Evolutionary conservation across 768 basidiomycete genomes (phyloP), one percentile per base, ranked within the genome.

Genomic region (Calocera cornea): DNA sequence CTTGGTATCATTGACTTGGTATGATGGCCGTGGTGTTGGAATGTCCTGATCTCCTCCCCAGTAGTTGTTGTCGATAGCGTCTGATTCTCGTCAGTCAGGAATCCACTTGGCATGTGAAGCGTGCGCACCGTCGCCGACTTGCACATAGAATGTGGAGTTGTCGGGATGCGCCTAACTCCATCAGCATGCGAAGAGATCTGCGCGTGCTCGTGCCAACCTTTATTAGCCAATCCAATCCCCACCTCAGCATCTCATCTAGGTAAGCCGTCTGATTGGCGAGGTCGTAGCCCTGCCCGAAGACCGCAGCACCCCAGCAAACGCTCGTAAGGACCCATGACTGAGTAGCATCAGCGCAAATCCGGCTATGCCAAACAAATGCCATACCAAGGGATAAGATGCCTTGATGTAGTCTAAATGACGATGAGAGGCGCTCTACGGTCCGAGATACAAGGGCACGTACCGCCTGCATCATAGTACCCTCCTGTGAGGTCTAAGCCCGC

Each of bases 391-490:
- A 71, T 85, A 95, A 1, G 90, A 89, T 64, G 86, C 87, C 73
- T 95, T 95, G 76, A 94, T 88, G 75, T 87, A 95, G 77, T 94
- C 89, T 89, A 69, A 34, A 65, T 63, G 34, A 67, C 70, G 71
- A 71, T 71, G 54, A 73, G 54, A 60, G 11, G 11, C 2, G 22
- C 54, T 60, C 5, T 60, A 60, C 72, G 33, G 64, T 64, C 66
- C 64, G 54, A 41, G 69, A 60, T 64, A 27, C 31, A 66, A 49
- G 65, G 8, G 47, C 68, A 72, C 79, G 72, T 72, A 89, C 90
- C 90, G 79, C 93, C 93, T 68, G 94, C 92, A 80, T 95, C 94
- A 74, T 91, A 95, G 74, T 88, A 95, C 7, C 94, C 95, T 75
- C 92, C 92, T 34, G 82, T 85, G 65, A 97, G 77, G 75, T 97